Percentiles rank a stretch among this genome's conserved stretches.
Conservation (phyloP, 768 basidiomycete genomes). For the Glaciozyma martinii region DNA sequence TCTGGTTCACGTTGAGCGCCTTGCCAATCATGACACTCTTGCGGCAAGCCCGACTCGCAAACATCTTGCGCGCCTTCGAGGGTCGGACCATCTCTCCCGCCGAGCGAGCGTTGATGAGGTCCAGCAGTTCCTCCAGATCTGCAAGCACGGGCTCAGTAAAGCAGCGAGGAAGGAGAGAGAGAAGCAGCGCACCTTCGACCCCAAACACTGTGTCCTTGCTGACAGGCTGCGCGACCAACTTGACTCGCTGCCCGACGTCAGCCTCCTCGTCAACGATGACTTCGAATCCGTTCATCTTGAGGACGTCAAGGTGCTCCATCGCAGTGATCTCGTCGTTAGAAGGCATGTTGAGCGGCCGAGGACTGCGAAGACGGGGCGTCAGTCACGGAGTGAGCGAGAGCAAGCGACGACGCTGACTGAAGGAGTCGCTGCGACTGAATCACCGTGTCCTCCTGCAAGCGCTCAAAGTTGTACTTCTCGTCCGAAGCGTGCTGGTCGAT, state of each 20-base stretch:
- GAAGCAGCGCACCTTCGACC: slow-evolving; percentile 56
- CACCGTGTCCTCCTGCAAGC: slow-evolving; percentile 74
- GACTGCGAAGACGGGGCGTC: slow-evolving; percentile 44
- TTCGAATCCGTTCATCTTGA: slow-evolving; percentile 84
- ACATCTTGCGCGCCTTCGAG: slow-evolving; percentile 88
- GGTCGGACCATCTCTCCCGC: slow-evolving; percentile 78
- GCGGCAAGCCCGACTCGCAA: slow-evolving; percentile 89
- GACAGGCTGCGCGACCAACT: slow-evolving; percentile 71
- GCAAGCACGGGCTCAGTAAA: slow-evolving; percentile 12
- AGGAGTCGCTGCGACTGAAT: slow-evolving; percentile 80
- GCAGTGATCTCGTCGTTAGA: slow-evolving; percentile 84
- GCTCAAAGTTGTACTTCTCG: slow-evolving; percentile 98
- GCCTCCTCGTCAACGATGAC: slow-evolving; percentile 52
- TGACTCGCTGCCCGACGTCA: slow-evolving; percentile 48
- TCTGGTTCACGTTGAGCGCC: slow-evolving; percentile 64
- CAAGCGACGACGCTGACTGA: slow-evolving; percentile 47
- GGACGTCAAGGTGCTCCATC: slow-evolving; percentile 71
- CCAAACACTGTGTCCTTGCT: slow-evolving; percentile 87
- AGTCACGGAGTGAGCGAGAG: neutral
- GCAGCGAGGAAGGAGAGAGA: neutral
- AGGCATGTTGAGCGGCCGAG: slow-evolving; percentile 67
- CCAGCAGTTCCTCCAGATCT: slow-evolving; percentile 90
- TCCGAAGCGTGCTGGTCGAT: slow-evolving; percentile 96
- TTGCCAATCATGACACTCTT: slow-evolving; percentile 85
- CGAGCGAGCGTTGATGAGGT: slow-evolving; percentile 69